Conservation (phyloP, 768 basidiomycete species). For the Suillus tomentosus region DNA sequence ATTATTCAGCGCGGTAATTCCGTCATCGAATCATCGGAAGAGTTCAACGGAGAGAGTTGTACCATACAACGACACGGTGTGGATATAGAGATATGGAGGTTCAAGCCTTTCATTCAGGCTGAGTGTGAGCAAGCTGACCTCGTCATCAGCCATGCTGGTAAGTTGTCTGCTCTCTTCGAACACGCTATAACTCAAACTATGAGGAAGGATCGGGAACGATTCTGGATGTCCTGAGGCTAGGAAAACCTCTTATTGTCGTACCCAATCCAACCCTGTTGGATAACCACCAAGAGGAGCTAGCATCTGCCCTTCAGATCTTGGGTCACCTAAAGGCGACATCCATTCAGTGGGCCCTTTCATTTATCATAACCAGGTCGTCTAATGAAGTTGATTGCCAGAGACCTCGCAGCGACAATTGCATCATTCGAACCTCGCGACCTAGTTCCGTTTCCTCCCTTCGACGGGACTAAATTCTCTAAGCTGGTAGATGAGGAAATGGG, state of each 20-base stretch:
- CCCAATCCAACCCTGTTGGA: conserved; percentile 89
- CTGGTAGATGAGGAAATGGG: conserved; percentile 83
- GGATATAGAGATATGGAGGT: conserved; percentile 66
- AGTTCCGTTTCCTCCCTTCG: conserved; percentile 66
- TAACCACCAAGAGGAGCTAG: conserved; percentile 92
- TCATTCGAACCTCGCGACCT: conserved; percentile 47
- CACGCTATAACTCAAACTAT: neutral
- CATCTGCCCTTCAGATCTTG: conserved; percentile 59
- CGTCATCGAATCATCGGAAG: conserved; percentile 36
- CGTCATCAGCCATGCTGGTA: conserved; percentile 94
- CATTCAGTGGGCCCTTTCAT: conserved; percentile 50
- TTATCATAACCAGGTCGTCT: neutral
- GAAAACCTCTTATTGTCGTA: conserved; percentile 80
- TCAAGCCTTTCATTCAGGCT: conserved; percentile 69
- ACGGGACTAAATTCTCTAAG: conserved; percentile 63
- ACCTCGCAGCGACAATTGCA: conserved; percentile 56
- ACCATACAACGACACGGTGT: conserved; percentile 43
- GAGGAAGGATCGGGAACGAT: conserved; percentile 89
- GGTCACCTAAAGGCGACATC: conserved; percentile 60
- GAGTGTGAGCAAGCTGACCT: conserved; percentile 70
- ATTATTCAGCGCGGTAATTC: conserved; percentile 83
- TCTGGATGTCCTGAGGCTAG: conserved; percentile 76
- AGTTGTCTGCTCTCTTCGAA: conserved; percentile 21
- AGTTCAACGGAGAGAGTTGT: conserved; percentile 25
- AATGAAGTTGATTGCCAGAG: conserved; percentile 37